Base-by-base conservation (phyloP, 257 asterid genomes). In the Salvia hispanica region DNA sequence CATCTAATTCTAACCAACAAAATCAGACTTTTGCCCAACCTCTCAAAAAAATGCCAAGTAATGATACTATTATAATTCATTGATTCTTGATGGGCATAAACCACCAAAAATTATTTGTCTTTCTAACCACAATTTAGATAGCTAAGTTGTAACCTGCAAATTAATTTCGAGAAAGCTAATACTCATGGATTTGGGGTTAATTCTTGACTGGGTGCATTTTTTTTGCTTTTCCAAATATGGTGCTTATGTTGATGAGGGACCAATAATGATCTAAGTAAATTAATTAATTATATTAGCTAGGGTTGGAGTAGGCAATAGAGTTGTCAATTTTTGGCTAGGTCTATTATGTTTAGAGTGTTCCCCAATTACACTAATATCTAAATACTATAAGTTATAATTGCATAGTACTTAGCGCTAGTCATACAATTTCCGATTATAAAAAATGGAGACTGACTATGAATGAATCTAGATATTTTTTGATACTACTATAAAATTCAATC, bases 21-120 rank as follows among this genome's bases (percentile, higher is more conserved):
- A 78, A 70, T 74, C 58, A 21, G 77, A 78, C 79, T 56, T 40
- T 14, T 55, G 72, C 14, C 79, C 77, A 60, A 70, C 74, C 72
- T 54, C 73, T 33, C 66, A 7, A 58, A 63, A 58, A 60, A 6
- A 4, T n/a, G 45, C 57, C 50, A 46, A 50, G 16, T 40, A n/a
- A 44, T 60, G 52, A 60, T 37, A 2, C 34, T 60, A 10, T 9
- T 31, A 73, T 12, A 66, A 40, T 15, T 58, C 59, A 60, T 58
- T 65, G 43, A 73, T 69, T 54, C 69, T 80, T 76, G 80, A 75
- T 74, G 66, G 80, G 34, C 56, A 79, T 72, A 53, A 76, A 72
- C 48, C 78, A 76, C 78, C 81, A 72, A 64, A 72, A 34, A 28
- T 58, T 11, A n/a, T 74, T 25, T 40, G 57, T 75, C 76, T 75